These are phyloP conservation scores for Guyanaporus albipodus DNA, from an alignment of 768 basidiomycete species.

Conservation along the genomic window DNA sequence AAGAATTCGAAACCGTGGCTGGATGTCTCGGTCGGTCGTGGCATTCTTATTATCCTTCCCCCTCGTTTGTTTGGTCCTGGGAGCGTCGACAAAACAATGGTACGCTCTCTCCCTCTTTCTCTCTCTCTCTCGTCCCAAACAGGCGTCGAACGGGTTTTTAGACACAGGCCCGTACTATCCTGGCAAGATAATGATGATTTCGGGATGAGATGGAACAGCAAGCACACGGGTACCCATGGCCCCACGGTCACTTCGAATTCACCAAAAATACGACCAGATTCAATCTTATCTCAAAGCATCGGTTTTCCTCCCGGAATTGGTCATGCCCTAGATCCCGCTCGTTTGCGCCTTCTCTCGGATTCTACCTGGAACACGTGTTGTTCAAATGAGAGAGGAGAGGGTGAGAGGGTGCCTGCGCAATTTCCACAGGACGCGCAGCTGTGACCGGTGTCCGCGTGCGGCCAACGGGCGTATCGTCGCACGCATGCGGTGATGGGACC, in stretches of 20 bases:
- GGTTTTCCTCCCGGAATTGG: slow-evolving; percentile 15
- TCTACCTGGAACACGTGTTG: slow-evolving; percentile 23
- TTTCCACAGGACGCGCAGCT: slow-evolving; percentile 2
- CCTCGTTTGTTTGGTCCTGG: slow-evolving; percentile 13
- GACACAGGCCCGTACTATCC: not conserved
- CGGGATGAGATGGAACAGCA: not conserved
- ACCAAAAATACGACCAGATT: slow-evolving; percentile 17
- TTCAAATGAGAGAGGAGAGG: slow-evolving; percentile 10
- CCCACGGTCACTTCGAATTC: slow-evolving; percentile 6
- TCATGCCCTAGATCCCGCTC: slow-evolving; percentile 7
- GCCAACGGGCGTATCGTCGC: slow-evolving; percentile 8
- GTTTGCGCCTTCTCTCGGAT: slow-evolving; percentile 2
- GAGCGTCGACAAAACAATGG: slow-evolving; percentile 15
- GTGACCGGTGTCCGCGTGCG: not conserved
- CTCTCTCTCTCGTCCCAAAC: not conserved
- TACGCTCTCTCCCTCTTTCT: too few species aligned
- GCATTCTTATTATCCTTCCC: not conserved
- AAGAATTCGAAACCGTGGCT: slow-evolving; percentile 1
- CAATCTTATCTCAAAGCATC: slow-evolving; percentile 26
- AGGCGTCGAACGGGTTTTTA: not conserved
- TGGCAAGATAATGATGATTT: not conserved
- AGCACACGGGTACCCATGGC: slow-evolving; percentile 17
- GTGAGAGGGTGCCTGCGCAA: slow-evolving; percentile 15
- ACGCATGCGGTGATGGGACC: slow-evolving; percentile 10
- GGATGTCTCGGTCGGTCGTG: not conserved